Evolutionary conservation across 108 stramenopile species (phyloP).

Genomic region (Pseudonitzschia delicatissima): DNA sequence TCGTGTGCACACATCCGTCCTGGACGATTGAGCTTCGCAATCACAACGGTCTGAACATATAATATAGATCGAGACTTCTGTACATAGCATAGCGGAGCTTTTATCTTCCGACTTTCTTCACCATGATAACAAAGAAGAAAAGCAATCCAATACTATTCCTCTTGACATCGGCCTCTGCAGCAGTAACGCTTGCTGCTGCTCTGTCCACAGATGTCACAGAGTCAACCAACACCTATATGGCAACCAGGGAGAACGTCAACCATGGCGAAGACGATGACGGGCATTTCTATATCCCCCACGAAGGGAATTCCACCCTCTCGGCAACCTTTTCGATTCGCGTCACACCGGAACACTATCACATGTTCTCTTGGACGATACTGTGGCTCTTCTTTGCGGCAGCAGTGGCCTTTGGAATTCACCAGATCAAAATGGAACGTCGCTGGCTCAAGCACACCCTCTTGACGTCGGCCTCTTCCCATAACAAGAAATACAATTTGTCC

Average conservation of each 20-base stretch:
- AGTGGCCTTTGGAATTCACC: conserved; percentile 20
- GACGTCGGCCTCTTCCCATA: not conserved
- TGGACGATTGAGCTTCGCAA: too few species aligned
- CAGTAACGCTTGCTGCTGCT: too few species aligned
- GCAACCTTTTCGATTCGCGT: conserved; percentile 44
- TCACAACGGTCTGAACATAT: too few species aligned
- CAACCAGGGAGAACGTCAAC: not conserved
- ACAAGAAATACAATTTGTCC: not conserved
- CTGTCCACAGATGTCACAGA: too few species aligned
- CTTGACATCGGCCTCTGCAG: too few species aligned
- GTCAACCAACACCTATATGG: too few species aligned
- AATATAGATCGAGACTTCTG: too few species aligned
- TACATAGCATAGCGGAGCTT: too few species aligned
- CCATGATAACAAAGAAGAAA: too few species aligned
- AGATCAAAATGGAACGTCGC: conserved; percentile 23
- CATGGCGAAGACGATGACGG: not conserved
- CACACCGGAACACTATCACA: conserved; percentile 37
- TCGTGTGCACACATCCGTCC: too few species aligned
- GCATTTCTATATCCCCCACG: conserved; percentile 3
- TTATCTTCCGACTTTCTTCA: too few species aligned
- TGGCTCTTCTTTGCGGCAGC: conserved; percentile 31
- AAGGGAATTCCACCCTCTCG: conserved; percentile 33
- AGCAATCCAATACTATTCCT: too few species aligned
- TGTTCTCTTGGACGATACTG: conserved; percentile 35
- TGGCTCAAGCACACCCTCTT: not conserved